Evolutionary conservation across 768 basidiomycete genomes (phyloP), one percentile per base, ranked within the genome.

Genomic region (Lentinula guzmanii): DNA sequence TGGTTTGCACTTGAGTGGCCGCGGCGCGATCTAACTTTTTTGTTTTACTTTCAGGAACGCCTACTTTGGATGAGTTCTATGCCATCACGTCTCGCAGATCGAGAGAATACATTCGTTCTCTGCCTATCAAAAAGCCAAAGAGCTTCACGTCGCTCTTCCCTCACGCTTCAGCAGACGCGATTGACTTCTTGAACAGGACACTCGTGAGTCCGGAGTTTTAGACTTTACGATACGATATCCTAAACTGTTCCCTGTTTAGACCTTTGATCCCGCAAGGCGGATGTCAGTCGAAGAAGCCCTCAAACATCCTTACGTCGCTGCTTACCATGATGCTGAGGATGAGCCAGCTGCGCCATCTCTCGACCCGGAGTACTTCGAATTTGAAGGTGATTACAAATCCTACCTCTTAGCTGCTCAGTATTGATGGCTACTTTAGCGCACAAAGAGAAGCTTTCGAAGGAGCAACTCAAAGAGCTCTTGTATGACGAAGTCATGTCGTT

Each of bases 271-370:
- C 2, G 90, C 87, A 75, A 93, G 90, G 72, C 83, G 93, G 50
- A 78, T 90, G 75, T 87, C 88, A 2, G 90, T 93, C 18, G 89
- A 91, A 66, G 82, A 93, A 68, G 91, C 91, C 13, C 79, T 96
- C 33, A 80, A 82, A 54, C 92, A 95, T 68, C 91, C 93, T 2
- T 93, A 93, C 70, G 82, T 92, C 56, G 77, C 85, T 46, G 86
- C 91, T 60, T 92, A 92, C 39, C 91, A 93, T 66, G 93, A 94
- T 70, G 88, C 93, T 2, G 89, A 91, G 60, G 95, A 97, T 70
- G 95, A 97, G 69, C 95, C 95, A 1, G 77, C 77, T 33, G 87
- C 89, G n/a, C 79, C 85, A 42, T 86, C 91, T 6, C 82, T 97
- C 54, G 87, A 87, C 68, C 85, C 92, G 0, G 82, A 83, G 48